These are phyloP conservation scores for Yamadazyma kitorensis DNA, from an alignment of 805 yeast genomes.

Conservation along the genomic window DNA sequence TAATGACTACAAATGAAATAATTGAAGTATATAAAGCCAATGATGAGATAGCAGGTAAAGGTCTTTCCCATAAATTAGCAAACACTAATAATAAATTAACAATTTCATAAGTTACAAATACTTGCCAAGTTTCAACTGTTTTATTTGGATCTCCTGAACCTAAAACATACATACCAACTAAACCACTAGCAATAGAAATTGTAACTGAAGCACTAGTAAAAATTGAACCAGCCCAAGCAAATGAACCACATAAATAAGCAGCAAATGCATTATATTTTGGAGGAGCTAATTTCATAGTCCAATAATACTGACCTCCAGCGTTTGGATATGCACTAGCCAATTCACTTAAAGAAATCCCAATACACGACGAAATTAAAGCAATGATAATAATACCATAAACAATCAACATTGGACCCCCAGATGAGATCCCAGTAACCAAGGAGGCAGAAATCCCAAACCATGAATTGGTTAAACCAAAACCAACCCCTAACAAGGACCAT, in stretches of 20 bases:
- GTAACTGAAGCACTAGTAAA: conserved; percentile 63
- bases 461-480: conserved; percentile 58
- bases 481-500: conserved; percentile 51
- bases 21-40: conserved; percentile 34
- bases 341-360: conserved; percentile 54
- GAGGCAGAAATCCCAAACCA: conserved; percentile 63
- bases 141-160: conserved; percentile 35
- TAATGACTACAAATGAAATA: conserved; percentile 32
- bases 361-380: conserved; percentile 43
- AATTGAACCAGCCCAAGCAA: conserved; percentile 60
- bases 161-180: conserved; percentile 51
- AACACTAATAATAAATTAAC: conserved; percentile 29
- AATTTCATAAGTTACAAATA: conserved; percentile 35
- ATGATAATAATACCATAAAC: conserved; percentile 56
- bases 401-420: conserved; percentile 59
- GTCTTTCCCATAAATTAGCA: conserved; percentile 36
- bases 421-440: conserved; percentile 49
- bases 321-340: conserved; percentile 52
- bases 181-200: conserved; percentile 48
- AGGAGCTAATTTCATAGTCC: conserved; percentile 57
- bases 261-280: conserved; percentile 44
- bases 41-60: conserved; percentile 33
- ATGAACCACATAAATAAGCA: conserved; percentile 60
- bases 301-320: conserved; percentile 59
- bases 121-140: conserved; percentile 32